These are phyloP conservation scores for Skeletonema menzelii DNA, from an alignment of 108 stramenopile genomes.

Conservation along the genomic window DNA sequence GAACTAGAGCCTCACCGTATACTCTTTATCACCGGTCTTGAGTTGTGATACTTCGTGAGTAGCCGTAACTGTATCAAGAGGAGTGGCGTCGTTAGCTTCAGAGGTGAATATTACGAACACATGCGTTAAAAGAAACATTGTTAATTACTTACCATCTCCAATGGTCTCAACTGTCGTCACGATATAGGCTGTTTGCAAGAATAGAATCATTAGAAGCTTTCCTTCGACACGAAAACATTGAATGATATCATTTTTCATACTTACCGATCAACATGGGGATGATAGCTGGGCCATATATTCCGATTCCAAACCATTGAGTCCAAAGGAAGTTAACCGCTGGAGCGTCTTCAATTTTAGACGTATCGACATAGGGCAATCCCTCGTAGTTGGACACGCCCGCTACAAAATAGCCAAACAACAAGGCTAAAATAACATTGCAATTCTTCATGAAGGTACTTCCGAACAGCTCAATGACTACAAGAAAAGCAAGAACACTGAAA, in stretches of 20 bases:
- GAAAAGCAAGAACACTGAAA: constrained; percentile 53
- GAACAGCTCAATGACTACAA: constrained; percentile 56
- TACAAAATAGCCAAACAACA: constrained; percentile 50
- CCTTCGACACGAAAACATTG: too few species aligned
- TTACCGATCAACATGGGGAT: constrained; percentile 44
- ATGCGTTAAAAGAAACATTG: too few species aligned
- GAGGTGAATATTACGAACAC: too few species aligned
- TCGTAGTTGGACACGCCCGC: constrained; percentile 39
- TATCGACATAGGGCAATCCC: constrained; percentile 22
- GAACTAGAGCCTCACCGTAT: constrained; percentile 26
- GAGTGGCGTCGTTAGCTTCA: too few species aligned
- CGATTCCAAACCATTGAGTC: constrained; percentile 51
- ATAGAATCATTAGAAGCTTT: neutral
- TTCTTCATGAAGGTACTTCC: constrained; percentile 70
- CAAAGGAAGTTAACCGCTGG: constrained; percentile 48
- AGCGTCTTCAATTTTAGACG: constrained; percentile 24
- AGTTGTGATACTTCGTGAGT: constrained; percentile 61
- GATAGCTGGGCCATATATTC: constrained; percentile 49
- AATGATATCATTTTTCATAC: neutral
- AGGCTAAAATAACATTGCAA: constrained; percentile 62
- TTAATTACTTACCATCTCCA: constrained; percentile 41
- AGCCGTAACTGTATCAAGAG: constrained; percentile 38
- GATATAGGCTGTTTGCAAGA: constrained; percentile 34
- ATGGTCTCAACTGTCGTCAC: constrained; percentile 78
- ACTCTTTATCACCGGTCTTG: constrained; percentile 41